Conservation (phyloP, 805 yeast species). For the Jamesozyma hellenica region DNA sequence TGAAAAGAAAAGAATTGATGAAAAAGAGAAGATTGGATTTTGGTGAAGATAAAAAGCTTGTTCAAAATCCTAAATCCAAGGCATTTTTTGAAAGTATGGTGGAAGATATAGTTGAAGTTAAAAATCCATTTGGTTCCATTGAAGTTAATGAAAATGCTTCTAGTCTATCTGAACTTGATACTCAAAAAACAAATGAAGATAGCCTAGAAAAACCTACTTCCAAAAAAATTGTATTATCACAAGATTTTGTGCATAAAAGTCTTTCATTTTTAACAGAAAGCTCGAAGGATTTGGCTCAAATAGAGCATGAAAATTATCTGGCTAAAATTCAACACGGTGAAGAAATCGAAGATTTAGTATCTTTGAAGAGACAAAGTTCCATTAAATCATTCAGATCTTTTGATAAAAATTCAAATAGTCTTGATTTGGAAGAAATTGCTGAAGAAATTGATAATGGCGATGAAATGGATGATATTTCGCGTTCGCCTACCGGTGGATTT, state of each 20-base stretch:
- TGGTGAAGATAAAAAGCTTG: conserved; percentile 34
- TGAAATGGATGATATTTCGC: conserved; percentile 9
- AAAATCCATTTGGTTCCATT: conserved; percentile 26
- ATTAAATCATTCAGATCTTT: conserved; percentile 22
- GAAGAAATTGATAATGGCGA: neutral
- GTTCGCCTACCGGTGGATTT: conserved; percentile 4
- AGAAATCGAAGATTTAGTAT: conserved; percentile 35
- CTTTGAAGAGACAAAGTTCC: conserved; percentile 37
- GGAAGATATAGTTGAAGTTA: conserved; percentile 33
- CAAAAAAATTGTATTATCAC: conserved; percentile 36
- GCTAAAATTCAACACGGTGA: conserved; percentile 21
- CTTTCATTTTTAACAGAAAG: conserved; percentile 40
- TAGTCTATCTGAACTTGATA: neutral
- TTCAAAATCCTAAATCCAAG: conserved; percentile 45
- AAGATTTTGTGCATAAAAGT: conserved; percentile 46
- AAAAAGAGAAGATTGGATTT: conserved; percentile 37
- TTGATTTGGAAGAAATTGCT: conserved; percentile 14
- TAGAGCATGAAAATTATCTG: conserved; percentile 25
- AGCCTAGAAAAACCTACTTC: conserved; percentile 18
- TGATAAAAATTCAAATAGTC: conserved; percentile 1
- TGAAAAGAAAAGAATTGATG: conserved; percentile 40
- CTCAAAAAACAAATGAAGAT: conserved; percentile 15
- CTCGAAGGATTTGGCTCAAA: conserved; percentile 25
- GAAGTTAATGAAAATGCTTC: conserved; percentile 16
- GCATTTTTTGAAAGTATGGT: conserved; percentile 61